Percentiles rank a stretch among this genome's conserved stretches.
phyloP scores from a whole-genome alignment of 371 early-diverging fungal species.

The Nematocida ironsii region DNA sequence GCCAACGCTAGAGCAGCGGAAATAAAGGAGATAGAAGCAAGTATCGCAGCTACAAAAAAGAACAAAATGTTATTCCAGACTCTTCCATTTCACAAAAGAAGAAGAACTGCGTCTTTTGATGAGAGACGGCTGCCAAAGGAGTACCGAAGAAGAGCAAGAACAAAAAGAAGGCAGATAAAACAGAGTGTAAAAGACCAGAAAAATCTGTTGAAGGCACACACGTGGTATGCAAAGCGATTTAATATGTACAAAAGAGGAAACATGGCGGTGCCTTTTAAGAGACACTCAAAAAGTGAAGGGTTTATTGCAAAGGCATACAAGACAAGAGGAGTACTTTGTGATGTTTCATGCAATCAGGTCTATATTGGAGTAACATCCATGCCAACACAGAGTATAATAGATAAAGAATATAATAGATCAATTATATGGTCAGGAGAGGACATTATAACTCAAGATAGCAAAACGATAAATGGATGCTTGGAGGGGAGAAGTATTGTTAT shows the following conservation, averaged over 20 bases:
- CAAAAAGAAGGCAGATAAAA: conserved; percentile 10
- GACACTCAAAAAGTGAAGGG: conserved; percentile 25
- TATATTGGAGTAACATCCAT: neutral
- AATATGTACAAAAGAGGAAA: conserved; percentile 28
- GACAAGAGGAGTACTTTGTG: conserved; percentile 45
- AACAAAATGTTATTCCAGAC: conserved; percentile 62
- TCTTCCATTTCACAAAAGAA: conserved; percentile 59
- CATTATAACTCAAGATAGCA: neutral
- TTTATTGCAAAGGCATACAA: conserved; percentile 40
- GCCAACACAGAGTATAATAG: neutral
- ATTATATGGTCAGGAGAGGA: neutral
- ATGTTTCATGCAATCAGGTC: conserved; percentile 39
- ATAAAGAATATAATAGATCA: neutral
- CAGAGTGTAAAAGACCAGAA: neutral
- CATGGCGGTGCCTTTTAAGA: conserved; percentile 16
- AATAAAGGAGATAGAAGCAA: conserved; percentile 57
- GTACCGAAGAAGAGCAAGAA: conserved; percentile 34
- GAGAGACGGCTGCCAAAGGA: conserved; percentile 50
- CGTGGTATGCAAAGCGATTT: conserved; percentile 54
- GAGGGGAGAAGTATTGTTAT: conserved; percentile 2
- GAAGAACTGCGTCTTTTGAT: conserved; percentile 58
- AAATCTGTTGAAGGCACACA: conserved; percentile 39
- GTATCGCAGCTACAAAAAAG: conserved; percentile 21
- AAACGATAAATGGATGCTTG: neutral
- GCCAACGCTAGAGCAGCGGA: conserved; percentile 43